phyloP scores from a whole-genome alignment of 23 red algal genomes.

The Agarophyton chilense region DNA sequence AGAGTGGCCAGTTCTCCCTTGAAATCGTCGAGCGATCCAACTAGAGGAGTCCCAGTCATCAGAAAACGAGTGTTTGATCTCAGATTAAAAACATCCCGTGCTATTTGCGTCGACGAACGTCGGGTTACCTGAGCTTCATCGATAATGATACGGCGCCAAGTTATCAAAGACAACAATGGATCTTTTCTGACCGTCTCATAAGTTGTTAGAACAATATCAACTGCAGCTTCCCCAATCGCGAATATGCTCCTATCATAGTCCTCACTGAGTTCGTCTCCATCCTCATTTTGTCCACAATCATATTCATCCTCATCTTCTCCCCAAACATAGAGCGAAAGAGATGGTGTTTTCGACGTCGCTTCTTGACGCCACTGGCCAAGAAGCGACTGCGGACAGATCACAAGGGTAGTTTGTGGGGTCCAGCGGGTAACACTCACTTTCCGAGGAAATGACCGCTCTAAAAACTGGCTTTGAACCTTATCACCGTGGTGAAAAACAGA shows the following conservation, averaged over 20 bases:
- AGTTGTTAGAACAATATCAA: slow-evolving; percentile 55
- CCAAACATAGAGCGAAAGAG: slow-evolving; percentile 47
- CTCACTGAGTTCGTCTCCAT: background rate
- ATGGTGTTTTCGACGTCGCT: slow-evolving; percentile 34
- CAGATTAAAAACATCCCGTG: slow-evolving; percentile 58
- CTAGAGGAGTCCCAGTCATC: slow-evolving; percentile 63
- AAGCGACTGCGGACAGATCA: slow-evolving; percentile 44
- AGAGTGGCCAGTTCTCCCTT: slow-evolving; percentile 59
- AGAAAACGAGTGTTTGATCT: slow-evolving; percentile 54
- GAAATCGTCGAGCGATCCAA: slow-evolving; percentile 44
- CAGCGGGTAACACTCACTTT: slow-evolving; percentile 41
- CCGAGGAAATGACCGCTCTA: slow-evolving; percentile 27
- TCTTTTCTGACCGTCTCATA: slow-evolving; percentile 43
- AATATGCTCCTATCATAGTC: background rate
- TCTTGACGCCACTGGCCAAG: slow-evolving; percentile 63
- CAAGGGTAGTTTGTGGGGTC: slow-evolving; percentile 45
- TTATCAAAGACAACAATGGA: slow-evolving; percentile 37
- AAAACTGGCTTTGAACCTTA: slow-evolving; percentile 2
- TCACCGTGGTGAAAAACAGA: slow-evolving; percentile 47
- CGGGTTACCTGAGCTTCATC: slow-evolving; percentile 71
- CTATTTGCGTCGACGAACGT: slow-evolving; percentile 59
- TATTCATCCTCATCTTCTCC: background rate
- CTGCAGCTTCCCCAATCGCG: slow-evolving; percentile 51
- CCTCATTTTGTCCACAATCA: slow-evolving; percentile 8
- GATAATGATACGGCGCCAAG: slow-evolving; percentile 59